Base-by-base conservation (phyloP, 164 flowering plant genomes). In the Saururus chinensis region DNA sequence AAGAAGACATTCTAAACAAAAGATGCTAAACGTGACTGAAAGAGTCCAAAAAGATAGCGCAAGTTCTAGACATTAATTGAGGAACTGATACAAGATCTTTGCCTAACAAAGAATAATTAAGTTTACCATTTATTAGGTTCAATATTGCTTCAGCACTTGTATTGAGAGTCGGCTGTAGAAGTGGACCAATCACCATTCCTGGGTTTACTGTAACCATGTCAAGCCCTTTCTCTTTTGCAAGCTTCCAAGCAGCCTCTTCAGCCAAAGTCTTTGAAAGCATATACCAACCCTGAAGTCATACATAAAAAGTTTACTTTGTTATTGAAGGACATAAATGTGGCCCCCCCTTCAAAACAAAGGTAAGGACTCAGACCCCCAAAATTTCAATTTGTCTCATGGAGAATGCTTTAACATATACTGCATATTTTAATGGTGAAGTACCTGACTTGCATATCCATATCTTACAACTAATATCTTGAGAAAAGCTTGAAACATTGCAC, bases 201-300 rank as follows among this genome's bases (percentile, higher is more conserved):
- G 83, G 86, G 64, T 76, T 74, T 63, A 82, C 65, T 14, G 80
- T 58, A 20, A 82, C 79, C 65, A 82, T 61, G 64, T 80, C 79
- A 56, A 80, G 63, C 20, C 75, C 79, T 19, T 76, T 74, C 57
- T 80, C 83, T 61, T 79, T 76, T 51, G 66, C 82, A 64, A 74
- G 76, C 63, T 76, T 75, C 86, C 86, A 82, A 22, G 86, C 80
- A 64, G 81, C 77, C 20, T 74, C 82, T 69, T 80, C 84, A 42
- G 84, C 81, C 68, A 80, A 74, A 26, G 83, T 81, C 71, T 81
- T 81, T 42, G 85, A 79, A 22, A 79, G 74, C 11, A 72, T 24
- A 65, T 81, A 81, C 85, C 82, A 81, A n/a, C 20, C 14, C 85
- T 81, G 71, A n/a, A 51, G 21, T 10, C 49, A 30, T 30, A 30